Conservation (phyloP, 345 rosid species). For the Eucalyptus virginea region DNA sequence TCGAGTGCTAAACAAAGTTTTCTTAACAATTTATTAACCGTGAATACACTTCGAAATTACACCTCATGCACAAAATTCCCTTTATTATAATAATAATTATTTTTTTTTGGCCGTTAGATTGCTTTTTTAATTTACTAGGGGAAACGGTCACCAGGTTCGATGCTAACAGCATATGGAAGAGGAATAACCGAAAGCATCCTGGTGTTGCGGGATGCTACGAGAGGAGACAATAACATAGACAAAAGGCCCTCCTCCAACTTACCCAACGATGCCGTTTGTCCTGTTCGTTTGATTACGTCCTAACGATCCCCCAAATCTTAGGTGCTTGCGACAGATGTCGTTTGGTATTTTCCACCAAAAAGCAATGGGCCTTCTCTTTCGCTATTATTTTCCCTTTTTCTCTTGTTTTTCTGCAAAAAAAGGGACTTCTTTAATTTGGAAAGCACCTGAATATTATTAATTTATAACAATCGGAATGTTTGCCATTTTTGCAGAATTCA, state of each 20-base stretch:
- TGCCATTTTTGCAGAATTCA: background rate
- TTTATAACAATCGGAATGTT: background rate
- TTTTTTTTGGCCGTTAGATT: background rate
- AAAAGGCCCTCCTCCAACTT: background rate
- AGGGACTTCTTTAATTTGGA: background rate
- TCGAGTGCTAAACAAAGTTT: background rate
- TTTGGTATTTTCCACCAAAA: background rate
- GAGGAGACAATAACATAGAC: background rate
- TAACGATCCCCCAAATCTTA: background rate
- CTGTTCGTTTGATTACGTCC: background rate
- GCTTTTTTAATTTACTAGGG: background rate
- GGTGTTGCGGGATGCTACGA: background rate
- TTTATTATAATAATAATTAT: background rate
- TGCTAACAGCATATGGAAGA: background rate
- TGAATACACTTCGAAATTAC: background rate
- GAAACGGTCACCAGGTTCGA: background rate
- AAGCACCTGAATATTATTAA: background rate
- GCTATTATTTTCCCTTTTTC: background rate
- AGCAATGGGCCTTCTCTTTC: background rate
- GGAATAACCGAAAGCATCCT: background rate
- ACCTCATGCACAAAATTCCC: background rate
- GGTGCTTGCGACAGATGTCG: background rate
- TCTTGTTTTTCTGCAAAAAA: background rate
- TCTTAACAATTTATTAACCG: background rate
- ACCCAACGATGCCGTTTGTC: background rate